phyloP scores from a whole-genome alignment of 306 rosid genomes.

The Phaseolus lunatus region DNA sequence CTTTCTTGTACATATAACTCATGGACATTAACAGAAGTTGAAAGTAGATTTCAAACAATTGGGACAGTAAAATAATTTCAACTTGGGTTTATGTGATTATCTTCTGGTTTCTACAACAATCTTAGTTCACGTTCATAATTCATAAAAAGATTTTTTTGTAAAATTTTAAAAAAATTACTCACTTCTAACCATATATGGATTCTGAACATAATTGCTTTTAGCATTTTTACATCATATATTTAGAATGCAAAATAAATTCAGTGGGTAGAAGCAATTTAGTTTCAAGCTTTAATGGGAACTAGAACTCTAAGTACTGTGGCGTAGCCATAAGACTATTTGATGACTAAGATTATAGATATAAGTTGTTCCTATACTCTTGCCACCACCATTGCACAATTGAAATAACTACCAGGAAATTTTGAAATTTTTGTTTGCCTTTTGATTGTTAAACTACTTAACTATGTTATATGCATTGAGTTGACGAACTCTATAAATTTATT shows the following conservation, averaged over 20 bases:
- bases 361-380: no score
- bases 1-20: background rate
- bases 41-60: constrained; percentile 4
- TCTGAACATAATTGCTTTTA: background rate
- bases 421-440: background rate
- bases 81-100: background rate
- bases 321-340: no score
- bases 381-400: background rate
- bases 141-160: constrained; percentile 13
- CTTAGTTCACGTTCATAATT: background rate
- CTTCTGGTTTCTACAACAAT: background rate
- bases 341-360: no score
- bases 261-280: no score
- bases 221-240: background rate
- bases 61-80: constrained; percentile 1
- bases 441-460: background rate
- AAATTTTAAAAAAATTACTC: background rate
- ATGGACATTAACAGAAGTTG: constrained; percentile 13
- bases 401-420: background rate
- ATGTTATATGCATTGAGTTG: background rate
- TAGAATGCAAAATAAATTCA: no score
- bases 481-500: no score
- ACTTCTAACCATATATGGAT: background rate
- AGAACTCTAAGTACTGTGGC: no score
- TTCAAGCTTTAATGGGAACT: no score